phyloP scores from a whole-genome alignment of 805 yeast species.

The Danielia oregonensis region DNA sequence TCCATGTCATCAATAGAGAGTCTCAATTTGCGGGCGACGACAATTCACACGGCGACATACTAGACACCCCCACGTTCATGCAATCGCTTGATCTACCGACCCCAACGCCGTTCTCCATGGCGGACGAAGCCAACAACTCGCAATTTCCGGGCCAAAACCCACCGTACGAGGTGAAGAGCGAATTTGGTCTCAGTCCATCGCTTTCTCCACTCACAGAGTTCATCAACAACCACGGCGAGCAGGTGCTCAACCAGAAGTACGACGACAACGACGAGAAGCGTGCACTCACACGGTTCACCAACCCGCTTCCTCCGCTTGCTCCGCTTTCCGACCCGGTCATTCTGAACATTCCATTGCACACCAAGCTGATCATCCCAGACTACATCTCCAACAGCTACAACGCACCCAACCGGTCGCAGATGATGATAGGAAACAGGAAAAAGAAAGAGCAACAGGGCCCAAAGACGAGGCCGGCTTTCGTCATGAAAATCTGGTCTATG shows the following conservation, averaged over 20 bases:
- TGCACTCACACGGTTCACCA: constrained; percentile 10
- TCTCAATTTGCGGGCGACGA: constrained; percentile 5
- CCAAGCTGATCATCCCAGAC: constrained; percentile 9
- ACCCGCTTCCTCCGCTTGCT: constrained; percentile 14
- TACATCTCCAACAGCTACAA: constrained; percentile 8
- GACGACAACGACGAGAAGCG: constrained; percentile 2
- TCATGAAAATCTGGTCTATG: constrained; percentile 92
- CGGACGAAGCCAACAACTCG: no score
- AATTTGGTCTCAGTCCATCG: no score
- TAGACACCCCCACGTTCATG: constrained; percentile 17
- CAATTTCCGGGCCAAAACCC: no score
- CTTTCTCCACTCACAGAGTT: no score
- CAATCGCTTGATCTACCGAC: constrained; percentile 15
- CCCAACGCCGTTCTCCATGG: no score
- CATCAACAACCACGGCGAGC: constrained; percentile 4
- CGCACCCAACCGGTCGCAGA: constrained; percentile 8
- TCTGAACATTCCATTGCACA: constrained; percentile 6
- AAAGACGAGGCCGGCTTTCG: constrained; percentile 84
- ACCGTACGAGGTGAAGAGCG: not conserved
- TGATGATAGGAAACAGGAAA: constrained; percentile 13
- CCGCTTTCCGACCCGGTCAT: constrained; percentile 18
- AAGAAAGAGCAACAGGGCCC: constrained; percentile 32
- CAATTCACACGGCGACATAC: constrained; percentile 6
- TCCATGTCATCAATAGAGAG: constrained; percentile 14
- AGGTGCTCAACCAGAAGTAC: not conserved